Base-by-base conservation (phyloP, 257 asterid species). In the Fraxinus cuspidata region DNA sequence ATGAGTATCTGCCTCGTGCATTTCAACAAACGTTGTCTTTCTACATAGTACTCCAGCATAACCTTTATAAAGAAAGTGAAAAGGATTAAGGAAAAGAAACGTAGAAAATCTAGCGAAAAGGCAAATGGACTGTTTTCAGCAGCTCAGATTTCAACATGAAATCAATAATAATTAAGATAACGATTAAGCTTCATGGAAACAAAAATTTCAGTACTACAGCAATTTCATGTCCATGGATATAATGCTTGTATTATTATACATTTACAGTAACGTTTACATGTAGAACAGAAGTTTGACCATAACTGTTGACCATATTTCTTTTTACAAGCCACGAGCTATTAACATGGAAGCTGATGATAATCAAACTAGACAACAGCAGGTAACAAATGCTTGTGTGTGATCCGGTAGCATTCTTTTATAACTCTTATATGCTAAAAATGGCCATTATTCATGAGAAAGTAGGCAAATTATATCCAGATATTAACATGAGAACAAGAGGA, bases 11-110 rank as follows among this genome's bases (percentile, higher is more conserved):
- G 97, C 74, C 95, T 82, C 0, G 94, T 88, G 92, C 99, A 96
- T 89, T 96, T 96, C 91, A 96, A 80, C 82, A 96, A 81, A 83
- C 98, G 92, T 78, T 96, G 97, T 4, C 98, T 87, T 80, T 96
- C 97, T 77, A 83, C 72, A 80, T 92, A 89, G 87, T 91, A 96
- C 80, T 88, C 96, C 76, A 92, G 87, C 85, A 88, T 84, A 74
- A 88, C 97, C 99, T 95, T 83, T 74, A 74, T 71, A 38, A 79
- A 51, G 77, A 79, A 66, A 51, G 31, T 35, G 72, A 72, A 77
- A 34, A 78, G 31, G 58, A 69, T 64, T 77, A 32, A 31, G 47
- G 64, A 66, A 75, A 44, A 73, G 53, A 71, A 34, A 69, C 34
- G 72, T 21, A 23, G 64, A 79, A 63, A 44, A 40, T 63, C n/a